Conservation (phyloP, 2,329 filamentous ascomycete species). For the Blumeriella jaapii region DNA sequence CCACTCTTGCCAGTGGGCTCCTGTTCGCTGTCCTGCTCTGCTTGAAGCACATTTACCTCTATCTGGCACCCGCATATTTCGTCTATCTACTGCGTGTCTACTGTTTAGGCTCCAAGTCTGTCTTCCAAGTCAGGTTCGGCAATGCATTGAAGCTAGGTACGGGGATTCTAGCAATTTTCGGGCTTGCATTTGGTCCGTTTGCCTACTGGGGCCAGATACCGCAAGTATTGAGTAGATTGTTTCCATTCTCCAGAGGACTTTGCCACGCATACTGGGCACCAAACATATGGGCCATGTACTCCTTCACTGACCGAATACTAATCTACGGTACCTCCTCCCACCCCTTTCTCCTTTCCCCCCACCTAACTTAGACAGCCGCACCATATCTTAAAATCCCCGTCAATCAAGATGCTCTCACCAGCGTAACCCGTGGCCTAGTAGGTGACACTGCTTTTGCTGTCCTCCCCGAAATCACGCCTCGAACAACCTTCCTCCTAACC, state of each 20-base stretch:
- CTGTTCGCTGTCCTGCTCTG: constrained; percentile 78
- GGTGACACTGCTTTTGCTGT: constrained; percentile 92
- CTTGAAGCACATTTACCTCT: constrained; percentile 97
- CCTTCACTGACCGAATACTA: constrained; percentile 72
- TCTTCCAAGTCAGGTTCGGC: constrained; percentile 62
- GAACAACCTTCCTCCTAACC: constrained; percentile 71
- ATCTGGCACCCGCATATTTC: constrained; percentile 91
- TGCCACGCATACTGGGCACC: constrained; percentile 99
- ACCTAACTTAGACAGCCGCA: constrained; percentile 49
- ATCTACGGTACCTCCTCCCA: constrained; percentile 54
- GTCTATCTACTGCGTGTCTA: constrained; percentile 83
- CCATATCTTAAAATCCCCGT: constrained; percentile 67
- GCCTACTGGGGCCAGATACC: constrained; percentile 67
- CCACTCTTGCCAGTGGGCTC: constrained; percentile 66
- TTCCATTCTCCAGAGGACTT: constrained; percentile 85
- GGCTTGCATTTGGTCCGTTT: constrained; percentile 82
- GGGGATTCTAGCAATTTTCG: constrained; percentile 61
- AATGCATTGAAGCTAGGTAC: constrained; percentile 77
- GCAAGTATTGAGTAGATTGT: constrained; percentile 74
- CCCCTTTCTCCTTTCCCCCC: neutral
- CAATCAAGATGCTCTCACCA: constrained; percentile 64
- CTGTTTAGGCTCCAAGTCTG: constrained; percentile 67
- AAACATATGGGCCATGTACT: constrained; percentile 95
- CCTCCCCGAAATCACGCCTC: constrained; percentile 72
- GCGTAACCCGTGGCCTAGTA: constrained; percentile 84